These are phyloP conservation scores for Selaginella moellendorffii DNA, from an alignment of 75 land plant genomes.

Conservation along the genomic window DNA sequence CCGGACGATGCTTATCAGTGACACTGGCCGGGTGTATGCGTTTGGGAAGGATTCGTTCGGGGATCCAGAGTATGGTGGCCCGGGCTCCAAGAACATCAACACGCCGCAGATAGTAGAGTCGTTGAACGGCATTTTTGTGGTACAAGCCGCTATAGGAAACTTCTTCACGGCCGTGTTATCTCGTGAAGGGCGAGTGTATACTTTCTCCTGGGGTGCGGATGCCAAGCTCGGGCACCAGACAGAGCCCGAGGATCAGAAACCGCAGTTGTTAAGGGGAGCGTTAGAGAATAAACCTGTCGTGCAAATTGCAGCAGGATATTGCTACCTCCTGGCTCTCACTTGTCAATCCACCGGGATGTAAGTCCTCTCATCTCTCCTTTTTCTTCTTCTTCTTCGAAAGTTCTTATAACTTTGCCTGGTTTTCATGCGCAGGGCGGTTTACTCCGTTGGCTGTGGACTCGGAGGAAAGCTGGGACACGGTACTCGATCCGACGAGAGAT, in stretches of 20 bases:
- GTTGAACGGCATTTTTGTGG: conserved; percentile 60
- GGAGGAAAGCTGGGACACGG: conserved; percentile 91
- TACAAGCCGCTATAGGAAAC: conserved; percentile 87
- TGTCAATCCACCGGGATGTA: conserved; percentile 81
- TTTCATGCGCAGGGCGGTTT: conserved; percentile 58
- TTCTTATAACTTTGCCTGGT: neutral
- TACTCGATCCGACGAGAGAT: conserved; percentile 53
- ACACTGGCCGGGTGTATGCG: conserved; percentile 64
- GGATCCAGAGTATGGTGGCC: conserved; percentile 59
- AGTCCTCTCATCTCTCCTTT: conserved; percentile 14
- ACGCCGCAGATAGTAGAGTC: conserved; percentile 64
- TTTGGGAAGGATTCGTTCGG: conserved; percentile 86
- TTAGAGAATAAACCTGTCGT: conserved; percentile 75
- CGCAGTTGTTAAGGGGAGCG: conserved; percentile 45
- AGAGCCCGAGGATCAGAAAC: conserved; percentile 46
- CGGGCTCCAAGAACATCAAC: conserved; percentile 36
- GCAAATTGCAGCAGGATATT: conserved; percentile 91
- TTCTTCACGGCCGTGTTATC: conserved; percentile 82
- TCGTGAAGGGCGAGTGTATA: conserved; percentile 70
- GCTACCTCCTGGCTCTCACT: conserved; percentile 69
- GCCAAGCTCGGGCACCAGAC: conserved; percentile 69
- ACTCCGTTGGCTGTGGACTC: conserved; percentile 87
- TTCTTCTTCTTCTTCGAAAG: neutral
- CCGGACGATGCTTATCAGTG: conserved; percentile 72
- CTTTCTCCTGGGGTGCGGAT: conserved; percentile 77